A percentile compares a stretch with the other conserved stretches of the same genome.
phyloP scores from a whole-genome alignment of 2,329 filamentous ascomycete genomes.

The Hymenoscyphus repandus region DNA sequence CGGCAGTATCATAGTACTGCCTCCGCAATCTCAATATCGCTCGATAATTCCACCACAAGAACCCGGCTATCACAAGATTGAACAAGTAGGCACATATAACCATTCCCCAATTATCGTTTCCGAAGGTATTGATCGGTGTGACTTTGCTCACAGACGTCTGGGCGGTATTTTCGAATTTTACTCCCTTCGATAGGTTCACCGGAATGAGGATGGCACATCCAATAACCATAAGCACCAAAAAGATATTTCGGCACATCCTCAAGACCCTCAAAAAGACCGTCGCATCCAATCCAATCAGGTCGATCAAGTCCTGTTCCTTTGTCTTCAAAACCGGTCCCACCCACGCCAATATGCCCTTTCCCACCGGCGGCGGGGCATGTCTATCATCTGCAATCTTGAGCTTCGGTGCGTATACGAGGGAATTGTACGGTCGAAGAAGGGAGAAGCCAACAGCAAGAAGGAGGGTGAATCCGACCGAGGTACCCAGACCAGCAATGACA shows the following conservation, averaged over 20 bases:
- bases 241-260: slow-evolving; percentile 89
- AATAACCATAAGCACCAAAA: slow-evolving; percentile 64
- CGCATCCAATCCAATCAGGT: slow-evolving; percentile 86
- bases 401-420: slow-evolving; percentile 89
- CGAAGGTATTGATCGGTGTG: slow-evolving; percentile 52
- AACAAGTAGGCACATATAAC: slow-evolving; percentile 59
- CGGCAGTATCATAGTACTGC: slow-evolving; percentile 75
- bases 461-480: slow-evolving; percentile 70
- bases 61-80: slow-evolving; percentile 69
- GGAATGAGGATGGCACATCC: slow-evolving; percentile 78
- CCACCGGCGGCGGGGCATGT: slow-evolving; percentile 81
- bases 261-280: slow-evolving; percentile 84
- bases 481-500: slow-evolving; percentile 72
- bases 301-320: slow-evolving; percentile 69
- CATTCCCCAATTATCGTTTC: slow-evolving; percentile 51
- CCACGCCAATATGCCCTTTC: slow-evolving; percentile 87
- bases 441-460: slow-evolving; percentile 79
- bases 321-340: slow-evolving; percentile 71
- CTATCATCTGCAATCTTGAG: slow-evolving; percentile 87
- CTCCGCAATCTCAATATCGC: slow-evolving; percentile 66
- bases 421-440: slow-evolving; percentile 83
- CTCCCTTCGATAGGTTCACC: slow-evolving; percentile 59
- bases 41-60: slow-evolving; percentile 87
- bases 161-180: slow-evolving; percentile 21
- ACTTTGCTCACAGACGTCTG: slow-evolving; percentile 49